These are phyloP conservation scores for Paramarasmius palmivorus DNA, from an alignment of 1,284 basidiomycete species.

Conservation along the genomic window DNA sequence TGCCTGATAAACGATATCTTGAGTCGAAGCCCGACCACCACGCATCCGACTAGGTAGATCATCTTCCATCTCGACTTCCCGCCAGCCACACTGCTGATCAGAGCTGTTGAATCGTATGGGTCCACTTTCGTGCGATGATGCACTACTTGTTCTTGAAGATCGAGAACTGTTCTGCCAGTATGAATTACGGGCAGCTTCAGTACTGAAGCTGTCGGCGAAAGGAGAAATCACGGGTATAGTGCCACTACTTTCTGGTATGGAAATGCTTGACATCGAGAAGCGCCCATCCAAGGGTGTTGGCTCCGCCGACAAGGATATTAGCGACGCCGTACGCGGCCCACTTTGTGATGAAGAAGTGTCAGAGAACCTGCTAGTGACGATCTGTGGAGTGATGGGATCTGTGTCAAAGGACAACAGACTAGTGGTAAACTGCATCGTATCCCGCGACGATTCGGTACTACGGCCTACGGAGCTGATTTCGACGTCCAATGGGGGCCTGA, in stretches of 20 bases:
- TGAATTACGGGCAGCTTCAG: background rate
- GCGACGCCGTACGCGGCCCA: background rate
- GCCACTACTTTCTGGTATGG: background rate
- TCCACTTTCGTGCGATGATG: background rate
- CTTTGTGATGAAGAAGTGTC: background rate
- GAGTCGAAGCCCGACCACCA: background rate
- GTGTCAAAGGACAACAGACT: slow-evolving; percentile 1
- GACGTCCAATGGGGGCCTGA: background rate
- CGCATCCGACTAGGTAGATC: background rate
- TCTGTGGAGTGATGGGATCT: background rate
- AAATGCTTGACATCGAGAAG: background rate
- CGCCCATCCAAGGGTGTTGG: background rate
- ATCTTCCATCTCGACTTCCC: slow-evolving; percentile 2
- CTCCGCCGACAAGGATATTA: slow-evolving; percentile 2
- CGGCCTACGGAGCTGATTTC: background rate
- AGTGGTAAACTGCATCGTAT: background rate
- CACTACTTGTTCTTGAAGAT: background rate
- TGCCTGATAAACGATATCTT: background rate
- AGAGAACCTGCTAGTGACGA: background rate
- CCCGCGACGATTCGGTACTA: background rate
- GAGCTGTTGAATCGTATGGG: background rate
- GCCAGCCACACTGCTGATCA: background rate
- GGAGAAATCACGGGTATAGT: background rate
- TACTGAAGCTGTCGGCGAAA: background rate
- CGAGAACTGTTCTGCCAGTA: background rate